Percentiles rank a stretch among this genome's conserved stretches.
phyloP scores from a whole-genome alignment of 306 rosid species.

The Luffa aegyptiaca region DNA sequence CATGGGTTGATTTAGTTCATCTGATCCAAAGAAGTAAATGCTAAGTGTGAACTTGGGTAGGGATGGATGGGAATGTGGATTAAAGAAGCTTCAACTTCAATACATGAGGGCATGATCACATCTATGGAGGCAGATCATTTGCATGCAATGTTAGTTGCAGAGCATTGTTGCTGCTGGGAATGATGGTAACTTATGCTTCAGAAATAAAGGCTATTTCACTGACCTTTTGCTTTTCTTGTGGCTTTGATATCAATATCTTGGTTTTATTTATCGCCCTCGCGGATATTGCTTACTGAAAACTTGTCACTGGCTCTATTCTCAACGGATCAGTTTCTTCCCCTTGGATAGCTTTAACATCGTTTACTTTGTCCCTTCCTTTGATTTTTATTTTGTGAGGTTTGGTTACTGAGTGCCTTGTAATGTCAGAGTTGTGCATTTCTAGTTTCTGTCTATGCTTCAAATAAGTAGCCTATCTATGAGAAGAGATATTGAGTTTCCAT shows the following conservation, averaged over 20 bases:
- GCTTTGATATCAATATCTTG: constrained; percentile 29
- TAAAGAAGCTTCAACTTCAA: constrained; percentile 47
- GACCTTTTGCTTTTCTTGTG: constrained; percentile 28
- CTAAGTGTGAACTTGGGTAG: constrained; percentile 8
- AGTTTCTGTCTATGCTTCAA: background rate
- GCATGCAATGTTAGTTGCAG: constrained; percentile 43
- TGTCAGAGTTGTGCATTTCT: background rate
- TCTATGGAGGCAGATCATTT: constrained; percentile 37
- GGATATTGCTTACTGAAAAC: constrained; percentile 7
- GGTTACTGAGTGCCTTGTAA: background rate
- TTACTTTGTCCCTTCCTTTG: background rate
- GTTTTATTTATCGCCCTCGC: constrained; percentile 23
- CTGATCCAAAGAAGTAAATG: constrained; percentile 2
- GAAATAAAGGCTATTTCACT: constrained; percentile 31
- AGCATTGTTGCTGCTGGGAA: constrained; percentile 44
- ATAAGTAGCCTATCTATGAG: background rate
- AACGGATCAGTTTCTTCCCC: background rate
- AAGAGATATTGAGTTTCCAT: background rate
- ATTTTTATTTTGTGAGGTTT: background rate
- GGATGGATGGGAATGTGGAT: constrained; percentile 33
- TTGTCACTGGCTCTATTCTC: background rate
- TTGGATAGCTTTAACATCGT: background rate
- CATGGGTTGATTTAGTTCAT: background rate
- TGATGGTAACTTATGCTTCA: constrained; percentile 47
- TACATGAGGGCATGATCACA: constrained; percentile 31